Percentiles rank a stretch among this genome's conserved stretches.
phyloP scores from a whole-genome alignment of 1,284 basidiomycete species.

The Trichosporon asahii region DNA sequence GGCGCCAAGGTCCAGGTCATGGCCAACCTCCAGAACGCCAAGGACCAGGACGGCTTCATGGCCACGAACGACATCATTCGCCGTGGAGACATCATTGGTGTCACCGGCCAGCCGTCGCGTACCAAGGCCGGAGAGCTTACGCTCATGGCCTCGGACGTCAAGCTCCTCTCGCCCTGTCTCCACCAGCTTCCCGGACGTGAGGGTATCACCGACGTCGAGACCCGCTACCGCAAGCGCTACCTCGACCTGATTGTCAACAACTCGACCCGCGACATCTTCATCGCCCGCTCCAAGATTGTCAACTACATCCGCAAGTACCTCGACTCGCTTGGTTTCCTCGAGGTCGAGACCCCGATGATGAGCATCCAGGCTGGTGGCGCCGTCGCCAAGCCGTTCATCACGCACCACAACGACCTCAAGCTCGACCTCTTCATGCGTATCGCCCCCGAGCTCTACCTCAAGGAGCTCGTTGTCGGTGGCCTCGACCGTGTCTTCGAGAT shows the following conservation, averaged over 20 bases:
- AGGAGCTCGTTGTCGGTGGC: slow-evolving; percentile 95
- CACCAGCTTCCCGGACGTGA: slow-evolving; percentile 84
- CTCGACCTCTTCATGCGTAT: slow-evolving; percentile 97
- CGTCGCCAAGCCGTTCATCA: slow-evolving; percentile 97
- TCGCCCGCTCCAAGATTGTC: slow-evolving; percentile 81
- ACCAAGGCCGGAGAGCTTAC: slow-evolving; percentile 96
- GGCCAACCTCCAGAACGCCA: slow-evolving; percentile 81
- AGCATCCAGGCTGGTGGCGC: slow-evolving; percentile 95
- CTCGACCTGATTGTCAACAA: slow-evolving; percentile 96
- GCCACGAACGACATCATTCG: slow-evolving; percentile 80
- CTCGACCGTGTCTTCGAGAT: slow-evolving; percentile 98
- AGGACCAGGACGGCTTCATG: slow-evolving; percentile 62
- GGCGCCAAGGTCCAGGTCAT: slow-evolving; percentile 93
- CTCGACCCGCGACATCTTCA: slow-evolving; percentile 83
- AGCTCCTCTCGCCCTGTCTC: slow-evolving; percentile 90
- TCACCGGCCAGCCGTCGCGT: slow-evolving; percentile 81
- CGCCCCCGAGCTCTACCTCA: slow-evolving; percentile 96
- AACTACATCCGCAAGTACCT: slow-evolving; percentile 90
- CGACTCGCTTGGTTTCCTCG: slow-evolving; percentile 90
- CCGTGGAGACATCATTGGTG: slow-evolving; percentile 94
- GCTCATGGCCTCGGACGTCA: slow-evolving; percentile 75
- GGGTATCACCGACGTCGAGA: slow-evolving; percentile 93
- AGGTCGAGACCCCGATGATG: slow-evolving; percentile 99
- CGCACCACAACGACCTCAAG: slow-evolving; percentile 97
- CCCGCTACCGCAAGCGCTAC: slow-evolving; percentile 97